Conservation (phyloP, 345 rosid genomes). For the Mallotus nudiflorus region DNA sequence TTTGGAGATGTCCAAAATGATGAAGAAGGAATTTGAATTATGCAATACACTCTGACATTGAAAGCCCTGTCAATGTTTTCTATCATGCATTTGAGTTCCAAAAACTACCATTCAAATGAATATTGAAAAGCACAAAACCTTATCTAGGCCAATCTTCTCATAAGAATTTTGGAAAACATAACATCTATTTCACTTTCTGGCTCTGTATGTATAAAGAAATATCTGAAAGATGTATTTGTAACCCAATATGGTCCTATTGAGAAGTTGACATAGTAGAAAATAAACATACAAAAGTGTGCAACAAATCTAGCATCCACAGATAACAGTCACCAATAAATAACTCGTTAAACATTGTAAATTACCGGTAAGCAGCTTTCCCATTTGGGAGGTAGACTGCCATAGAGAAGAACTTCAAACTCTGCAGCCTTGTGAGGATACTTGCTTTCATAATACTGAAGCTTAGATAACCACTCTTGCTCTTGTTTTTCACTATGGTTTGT, state of each 20-base stretch:
- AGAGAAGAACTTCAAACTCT: slow-evolving; percentile 28
- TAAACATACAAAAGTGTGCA: background rate
- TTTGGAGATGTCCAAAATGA: background rate
- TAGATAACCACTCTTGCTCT: slow-evolving; percentile 35
- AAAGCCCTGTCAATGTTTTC: too few relatives aligned
- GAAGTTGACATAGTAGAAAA: too few relatives aligned
- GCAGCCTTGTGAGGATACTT: slow-evolving; percentile 33
- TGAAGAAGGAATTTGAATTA: too few relatives aligned
- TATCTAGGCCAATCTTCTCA: too few relatives aligned
- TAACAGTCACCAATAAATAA: background rate
- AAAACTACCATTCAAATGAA: too few relatives aligned
- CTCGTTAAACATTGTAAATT: background rate
- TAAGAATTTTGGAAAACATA: too few relatives aligned
- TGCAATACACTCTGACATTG: too few relatives aligned
- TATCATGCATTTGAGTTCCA: too few relatives aligned
- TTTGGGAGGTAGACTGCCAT: slow-evolving; percentile 30
- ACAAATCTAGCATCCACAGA: background rate
- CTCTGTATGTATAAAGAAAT: too few relatives aligned
- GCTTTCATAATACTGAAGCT: slow-evolving; percentile 18
- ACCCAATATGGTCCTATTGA: background rate
- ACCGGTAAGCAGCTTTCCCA: slow-evolving; percentile 43
- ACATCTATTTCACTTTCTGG: too few relatives aligned
- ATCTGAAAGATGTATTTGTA: too few relatives aligned
- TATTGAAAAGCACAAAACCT: too few relatives aligned
- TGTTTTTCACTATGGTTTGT: slow-evolving; percentile 17